Conservation (phyloP, 768 basidiomycete genomes). For the Asterophora lycoperdoides region DNA sequence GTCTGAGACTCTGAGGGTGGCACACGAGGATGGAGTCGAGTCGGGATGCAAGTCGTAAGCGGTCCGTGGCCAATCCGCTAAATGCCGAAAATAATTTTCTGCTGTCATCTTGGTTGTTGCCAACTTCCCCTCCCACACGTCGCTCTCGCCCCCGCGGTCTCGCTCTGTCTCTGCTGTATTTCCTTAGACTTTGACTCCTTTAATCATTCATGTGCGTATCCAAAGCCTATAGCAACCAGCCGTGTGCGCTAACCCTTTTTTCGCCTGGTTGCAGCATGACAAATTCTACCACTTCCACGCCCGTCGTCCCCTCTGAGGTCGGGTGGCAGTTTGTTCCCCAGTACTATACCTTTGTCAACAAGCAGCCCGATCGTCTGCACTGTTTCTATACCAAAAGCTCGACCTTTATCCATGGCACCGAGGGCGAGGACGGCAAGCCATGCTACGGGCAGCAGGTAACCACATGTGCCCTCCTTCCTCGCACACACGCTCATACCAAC, state of each 20-base stretch:
- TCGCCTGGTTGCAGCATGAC: constrained; percentile 27
- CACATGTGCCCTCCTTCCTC: too few species aligned
- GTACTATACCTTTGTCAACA: constrained; percentile 99
- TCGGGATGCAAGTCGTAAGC: too few species aligned
- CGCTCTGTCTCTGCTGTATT: constrained; percentile 28
- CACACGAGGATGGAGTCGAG: too few species aligned
- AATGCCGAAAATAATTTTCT: constrained; percentile 31
- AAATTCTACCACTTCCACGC: constrained; percentile 34
- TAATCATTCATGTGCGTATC: constrained; percentile 31
- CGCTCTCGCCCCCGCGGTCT: constrained; percentile 18
- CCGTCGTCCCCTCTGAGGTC: constrained; percentile 87
- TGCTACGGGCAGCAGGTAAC: constrained; percentile 91
- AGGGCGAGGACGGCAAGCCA: constrained; percentile 89
- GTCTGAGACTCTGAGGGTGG: too few species aligned
- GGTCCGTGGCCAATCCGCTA: neutral
- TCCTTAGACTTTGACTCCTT: constrained; percentile 32
- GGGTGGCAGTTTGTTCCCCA: constrained; percentile 99
- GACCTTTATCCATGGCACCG: constrained; percentile 94
- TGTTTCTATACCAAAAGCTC: constrained; percentile 99
- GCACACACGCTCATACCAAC: constrained; percentile 1
- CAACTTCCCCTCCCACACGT: constrained; percentile 24
- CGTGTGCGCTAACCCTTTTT: neutral
- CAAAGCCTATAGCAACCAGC: too few species aligned
- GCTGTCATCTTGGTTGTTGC: constrained; percentile 24
- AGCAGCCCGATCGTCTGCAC: constrained; percentile 93